Evolutionary conservation across 2,329 filamentous ascomycete genomes (phyloP).

Genomic region (Pseudocercospora eumusae): DNA sequence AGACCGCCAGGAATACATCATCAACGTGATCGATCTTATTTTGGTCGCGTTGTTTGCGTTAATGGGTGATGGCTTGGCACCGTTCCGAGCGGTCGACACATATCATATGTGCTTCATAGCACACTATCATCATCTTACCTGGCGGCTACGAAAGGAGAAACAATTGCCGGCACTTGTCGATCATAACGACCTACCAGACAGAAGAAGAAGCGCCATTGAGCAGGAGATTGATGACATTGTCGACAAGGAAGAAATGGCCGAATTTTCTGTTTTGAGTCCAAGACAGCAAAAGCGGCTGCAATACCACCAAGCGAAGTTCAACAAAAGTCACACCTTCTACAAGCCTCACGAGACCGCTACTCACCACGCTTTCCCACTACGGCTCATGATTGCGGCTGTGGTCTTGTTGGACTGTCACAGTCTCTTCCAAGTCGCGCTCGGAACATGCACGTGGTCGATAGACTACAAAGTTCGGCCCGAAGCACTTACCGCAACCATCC

Average conservation of each 20-base stretch:
- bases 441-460: slow-evolving; percentile 76
- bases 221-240: slow-evolving; percentile 43
- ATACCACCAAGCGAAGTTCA: slow-evolving; percentile 77
- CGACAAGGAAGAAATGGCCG: slow-evolving; percentile 49
- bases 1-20: slow-evolving; percentile 63
- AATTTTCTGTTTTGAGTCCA: slow-evolving; percentile 63
- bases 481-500: slow-evolving; percentile 77
- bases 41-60: slow-evolving; percentile 65
- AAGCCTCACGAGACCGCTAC: slow-evolving; percentile 84
- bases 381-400: slow-evolving; percentile 74
- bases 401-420: slow-evolving; percentile 77
- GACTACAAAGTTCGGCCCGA: slow-evolving; percentile 67
- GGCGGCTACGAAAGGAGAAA: slow-evolving; percentile 61
- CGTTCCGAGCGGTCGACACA: slow-evolving; percentile 77
- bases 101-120: slow-evolving; percentile 86
- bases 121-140: slow-evolving; percentile 68
- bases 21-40: slow-evolving; percentile 58
- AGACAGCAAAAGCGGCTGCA: slow-evolving; percentile 69
- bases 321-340: slow-evolving; percentile 84
- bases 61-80: slow-evolving; percentile 62
- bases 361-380: slow-evolving; percentile 75
- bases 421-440: slow-evolving; percentile 75
- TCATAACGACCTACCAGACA: slow-evolving; percentile 66
- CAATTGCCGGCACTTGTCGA: slow-evolving; percentile 65
- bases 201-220: slow-evolving; percentile 28